Base-by-base conservation (phyloP, 1,284 basidiomycete genomes). In the Trichosporon sp. region DNA sequence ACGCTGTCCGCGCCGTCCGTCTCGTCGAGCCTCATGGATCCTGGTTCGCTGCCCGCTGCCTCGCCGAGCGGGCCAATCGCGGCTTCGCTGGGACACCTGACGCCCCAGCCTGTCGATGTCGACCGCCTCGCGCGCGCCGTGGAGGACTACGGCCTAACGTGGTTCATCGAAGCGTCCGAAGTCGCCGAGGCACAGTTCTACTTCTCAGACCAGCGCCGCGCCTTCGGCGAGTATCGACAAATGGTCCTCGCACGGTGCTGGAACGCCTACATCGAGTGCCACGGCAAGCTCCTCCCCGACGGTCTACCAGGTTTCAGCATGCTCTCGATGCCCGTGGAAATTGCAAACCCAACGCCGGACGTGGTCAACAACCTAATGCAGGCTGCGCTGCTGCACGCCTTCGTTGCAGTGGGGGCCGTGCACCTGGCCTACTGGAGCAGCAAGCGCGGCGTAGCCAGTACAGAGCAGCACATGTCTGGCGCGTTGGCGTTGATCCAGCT, bases 161-260 rank as follows among this genome's bases (percentile, higher is more conserved):
- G 64, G 64, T 65, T 65, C 34, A 65, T 65, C n/a, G 58, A 62
- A 21, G 64, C 64, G 2, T 59, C 49, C 11, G 64, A 65, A 31
- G 61, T 60, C 2, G 37, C 62, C 44, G 64, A 62, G 31, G 33
- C 52, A n/a, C 61, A 65, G 19, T 56, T 64, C 19, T 33, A 62
- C 33, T 27, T 37, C 13, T 62, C 64, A 4, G 59, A 65, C 33
- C 64, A 57, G 21, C 54, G 56, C 13, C 60, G 64, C 11, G 54
- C 64, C n/a, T 62, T 60, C n/a, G 37, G 58, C 6, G 61, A 65
- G 16, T 59, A 62, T 33, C 52, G 60, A 2, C 61, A 65, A 19
- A 34, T 40, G 4, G 58, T 65, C 16, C 61, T 65, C 27, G 60
- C 59, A 14, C 40, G 58, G 33, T 65, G 64, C 19, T 65, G 64